Base-by-base conservation (phyloP, 495 filamentous ascomycete genomes). In the Astrocystis sublimbata region DNA sequence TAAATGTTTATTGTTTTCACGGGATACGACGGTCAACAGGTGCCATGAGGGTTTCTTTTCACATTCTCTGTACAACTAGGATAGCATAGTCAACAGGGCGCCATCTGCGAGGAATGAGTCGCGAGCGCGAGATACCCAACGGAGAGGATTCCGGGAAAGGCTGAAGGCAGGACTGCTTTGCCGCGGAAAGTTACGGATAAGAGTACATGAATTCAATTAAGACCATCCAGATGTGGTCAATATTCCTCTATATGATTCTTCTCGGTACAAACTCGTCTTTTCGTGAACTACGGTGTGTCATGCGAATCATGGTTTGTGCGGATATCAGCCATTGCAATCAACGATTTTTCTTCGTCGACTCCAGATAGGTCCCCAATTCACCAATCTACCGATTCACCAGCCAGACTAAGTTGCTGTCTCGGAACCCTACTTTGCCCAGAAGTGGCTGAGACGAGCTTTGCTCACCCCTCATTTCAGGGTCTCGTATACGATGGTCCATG, bases 71-170 rank as follows among this genome's bases (percentile, higher is more conserved):
- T 72, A 72, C 65, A 60, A 56, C 68, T 72, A 72, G 67, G 68
- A 63, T 60, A 61, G 63, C 65, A 68, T 57, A 58, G 65, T 38
- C 49, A n/a, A n/a, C n/a, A 60, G 23, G 65, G 47, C 50, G 17
- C 50, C 31, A 35, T 64, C 53, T 54, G 55, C 52, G 23, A 59
- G 60, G 65, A n/a, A 62, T 66, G 46, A 56, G 61, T 64, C 56
- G 53, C 60, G 61, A 51, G 41, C 65, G 67, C 70, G 52, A 54
- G 70, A 72, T 72, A 72, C 70, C 70, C 65, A 68, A 59, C 61
- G 65, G 70, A 64, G 64, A 70, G 67, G 65, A 65, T 64, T 55
- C 23, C 43, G 33, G 59, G 60, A 51, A 33, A 28, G 49, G 33
- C 45, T 30, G 46, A 36, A 46, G 58, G 50, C 28, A 19, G 17